phyloP scores from a whole-genome alignment of 208 protist species.

The Wallacemonas sp. region DNA sequence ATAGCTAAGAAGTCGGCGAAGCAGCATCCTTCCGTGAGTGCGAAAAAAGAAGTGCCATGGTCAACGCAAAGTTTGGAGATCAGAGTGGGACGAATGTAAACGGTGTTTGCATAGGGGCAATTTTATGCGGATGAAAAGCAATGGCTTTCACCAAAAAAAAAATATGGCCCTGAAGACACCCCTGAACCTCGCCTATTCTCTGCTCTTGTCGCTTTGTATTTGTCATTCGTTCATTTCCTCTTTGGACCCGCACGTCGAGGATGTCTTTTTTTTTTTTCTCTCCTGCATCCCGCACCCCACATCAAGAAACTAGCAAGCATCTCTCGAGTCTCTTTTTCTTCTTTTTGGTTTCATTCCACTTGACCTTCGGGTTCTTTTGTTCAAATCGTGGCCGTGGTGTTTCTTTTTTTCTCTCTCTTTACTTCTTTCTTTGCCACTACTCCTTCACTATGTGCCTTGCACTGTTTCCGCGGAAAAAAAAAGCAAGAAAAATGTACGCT shows the following conservation, averaged over 20 bases:
- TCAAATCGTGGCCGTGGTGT: neutral
- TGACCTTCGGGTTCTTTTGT: neutral
- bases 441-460: neutral
- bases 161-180: no score
- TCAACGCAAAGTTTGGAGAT: no score
- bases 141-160: neutral
- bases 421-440: neutral
- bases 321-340: constrained; percentile 11
- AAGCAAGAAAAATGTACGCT: constrained; percentile 10
- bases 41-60: neutral
- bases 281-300: no score
- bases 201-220: constrained; percentile 12
- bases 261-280: constrained; percentile 20
- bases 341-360: constrained; percentile 1
- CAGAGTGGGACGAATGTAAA: no score
- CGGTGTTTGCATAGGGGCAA: no score
- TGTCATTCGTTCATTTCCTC: constrained; percentile 12
- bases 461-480: constrained; percentile 13
- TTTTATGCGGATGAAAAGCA: neutral
- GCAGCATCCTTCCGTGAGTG: neutral
- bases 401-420: constrained; percentile 6
- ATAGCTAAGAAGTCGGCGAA: neutral
- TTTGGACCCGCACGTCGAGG: no score
- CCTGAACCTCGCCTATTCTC: constrained; percentile 8
- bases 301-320: no score